Percentiles rank a stretch among this genome's conserved stretches.
phyloP scores from a whole-genome alignment of 2,329 filamentous ascomycete genomes.

The Fusarium marasasianum region DNA sequence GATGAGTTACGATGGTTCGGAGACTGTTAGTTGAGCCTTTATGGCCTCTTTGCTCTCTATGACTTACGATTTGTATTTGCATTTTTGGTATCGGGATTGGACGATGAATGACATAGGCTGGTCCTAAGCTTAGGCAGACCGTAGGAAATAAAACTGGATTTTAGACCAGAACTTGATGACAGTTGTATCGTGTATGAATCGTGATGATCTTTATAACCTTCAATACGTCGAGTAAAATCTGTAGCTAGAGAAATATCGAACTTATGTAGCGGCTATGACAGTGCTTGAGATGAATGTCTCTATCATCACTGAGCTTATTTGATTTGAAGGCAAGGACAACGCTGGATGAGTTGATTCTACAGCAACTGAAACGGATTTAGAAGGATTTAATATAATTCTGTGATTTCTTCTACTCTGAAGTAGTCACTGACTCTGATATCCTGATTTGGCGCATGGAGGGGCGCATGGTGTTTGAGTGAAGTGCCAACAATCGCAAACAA shows the following conservation, averaged over 20 bases:
- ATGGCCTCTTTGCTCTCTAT: background rate
- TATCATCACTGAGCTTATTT: background rate
- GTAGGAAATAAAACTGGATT: background rate
- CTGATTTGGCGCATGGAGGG: background rate
- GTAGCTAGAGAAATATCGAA: background rate
- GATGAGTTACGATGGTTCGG: too few species aligned
- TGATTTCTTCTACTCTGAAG: rapidly evolving
- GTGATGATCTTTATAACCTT: rapidly evolving
- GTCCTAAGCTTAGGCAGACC: background rate
- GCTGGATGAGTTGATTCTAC: background rate
- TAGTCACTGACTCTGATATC: too few species aligned
- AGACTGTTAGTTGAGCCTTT: rapidly evolving
- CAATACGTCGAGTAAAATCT: rapidly evolving
- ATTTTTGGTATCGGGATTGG: background rate
- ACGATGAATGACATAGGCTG: background rate
- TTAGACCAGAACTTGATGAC: background rate
- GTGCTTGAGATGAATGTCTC: background rate
- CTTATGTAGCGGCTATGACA: rapidly evolving
- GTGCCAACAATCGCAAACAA: background rate
- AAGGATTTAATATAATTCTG: rapidly evolving
- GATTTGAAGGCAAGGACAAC: too few species aligned
- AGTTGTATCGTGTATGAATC: background rate
- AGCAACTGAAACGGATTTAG: background rate
- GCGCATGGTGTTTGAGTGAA: background rate
- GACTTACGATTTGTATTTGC: background rate